These are phyloP conservation scores for Diutina scorzettiae DNA, from an alignment of 1,139 yeast genomes.

Conservation along the genomic window DNA sequence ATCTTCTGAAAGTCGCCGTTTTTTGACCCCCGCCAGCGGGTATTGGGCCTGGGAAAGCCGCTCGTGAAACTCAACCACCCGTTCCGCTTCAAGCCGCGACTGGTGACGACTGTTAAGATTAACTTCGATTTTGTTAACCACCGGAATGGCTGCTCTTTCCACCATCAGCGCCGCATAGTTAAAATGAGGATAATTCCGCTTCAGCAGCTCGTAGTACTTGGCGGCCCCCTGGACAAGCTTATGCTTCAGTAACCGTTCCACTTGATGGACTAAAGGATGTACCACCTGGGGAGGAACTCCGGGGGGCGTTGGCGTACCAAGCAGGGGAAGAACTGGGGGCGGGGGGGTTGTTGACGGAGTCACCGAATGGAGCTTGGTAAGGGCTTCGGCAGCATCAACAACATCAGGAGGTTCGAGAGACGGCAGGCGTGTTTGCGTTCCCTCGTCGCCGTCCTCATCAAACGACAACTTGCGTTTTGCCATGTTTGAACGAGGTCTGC, in stretches of 20 bases:
- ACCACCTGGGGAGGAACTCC: not conserved
- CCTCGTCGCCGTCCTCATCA: not conserved
- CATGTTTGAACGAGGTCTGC: not conserved
- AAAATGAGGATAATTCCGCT: conserved; percentile 43
- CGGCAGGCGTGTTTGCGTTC: too few relatives aligned
- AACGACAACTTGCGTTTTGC: conserved; percentile 4
- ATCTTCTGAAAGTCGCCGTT: conserved; percentile 11
- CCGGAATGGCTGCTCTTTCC: conserved; percentile 50
- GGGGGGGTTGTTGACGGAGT: conserved; percentile 4
- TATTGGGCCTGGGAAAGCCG: not conserved
- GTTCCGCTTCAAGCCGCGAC: conserved; percentile 9
- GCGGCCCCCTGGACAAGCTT: conserved; percentile 49
- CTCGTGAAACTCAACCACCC: not conserved
- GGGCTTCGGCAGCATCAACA: conserved; percentile 5
- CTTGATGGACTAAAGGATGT: conserved; percentile 34
- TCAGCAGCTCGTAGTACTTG: conserved; percentile 44
- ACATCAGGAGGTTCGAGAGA: not conserved
- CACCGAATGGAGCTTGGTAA: conserved; percentile 4
- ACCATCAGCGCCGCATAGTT: conserved; percentile 58
- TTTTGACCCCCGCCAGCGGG: conserved; percentile 1
- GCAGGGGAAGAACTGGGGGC: not conserved
- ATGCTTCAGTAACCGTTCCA: conserved; percentile 31
- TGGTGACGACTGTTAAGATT: conserved; percentile 31
- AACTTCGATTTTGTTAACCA: conserved; percentile 38
- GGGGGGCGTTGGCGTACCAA: not conserved